Conservation (phyloP, 108 stramenopile species). For the Skeletonema tropicum region DNA sequence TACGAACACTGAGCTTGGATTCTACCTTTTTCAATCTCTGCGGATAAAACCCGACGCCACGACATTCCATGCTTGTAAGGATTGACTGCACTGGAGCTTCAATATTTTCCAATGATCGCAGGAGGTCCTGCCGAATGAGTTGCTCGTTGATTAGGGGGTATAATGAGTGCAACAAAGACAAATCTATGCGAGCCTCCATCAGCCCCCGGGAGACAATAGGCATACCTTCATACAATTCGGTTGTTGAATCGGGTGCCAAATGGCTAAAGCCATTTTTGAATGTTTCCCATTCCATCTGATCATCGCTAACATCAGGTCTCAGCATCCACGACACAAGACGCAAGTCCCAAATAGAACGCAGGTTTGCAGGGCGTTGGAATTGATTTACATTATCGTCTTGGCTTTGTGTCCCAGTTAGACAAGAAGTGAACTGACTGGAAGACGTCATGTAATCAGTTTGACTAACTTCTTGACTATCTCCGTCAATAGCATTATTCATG, state of each 20-base stretch:
- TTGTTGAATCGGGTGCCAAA: slow-evolving; percentile 18
- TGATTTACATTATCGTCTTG: background rate
- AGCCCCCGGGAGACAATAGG: slow-evolving; percentile 29
- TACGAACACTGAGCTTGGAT: slow-evolving; percentile 25
- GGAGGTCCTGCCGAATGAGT: slow-evolving; percentile 26
- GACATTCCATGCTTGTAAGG: slow-evolving; percentile 55
- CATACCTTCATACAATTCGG: background rate
- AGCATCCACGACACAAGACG: slow-evolving; percentile 52
- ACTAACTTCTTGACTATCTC: background rate
- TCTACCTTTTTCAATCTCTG: slow-evolving; percentile 30
- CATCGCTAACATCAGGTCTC: slow-evolving; percentile 30
- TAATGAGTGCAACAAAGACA: slow-evolving; percentile 37
- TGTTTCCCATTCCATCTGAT: slow-evolving; percentile 36
- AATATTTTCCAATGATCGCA: slow-evolving; percentile 35
- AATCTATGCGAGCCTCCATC: slow-evolving; percentile 22
- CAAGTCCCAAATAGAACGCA: slow-evolving; percentile 49
- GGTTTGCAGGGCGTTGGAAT: slow-evolving; percentile 14
- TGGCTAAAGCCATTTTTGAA: slow-evolving; percentile 42
- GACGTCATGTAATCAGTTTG: background rate
- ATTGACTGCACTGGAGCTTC: slow-evolving; percentile 50
- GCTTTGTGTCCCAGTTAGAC: slow-evolving; percentile 9
- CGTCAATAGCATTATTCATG: background rate
- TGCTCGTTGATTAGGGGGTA: slow-evolving; percentile 39
- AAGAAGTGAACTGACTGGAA: slow-evolving; percentile 8
- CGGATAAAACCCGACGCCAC: slow-evolving; percentile 49